A percentile compares a stretch with the other conserved stretches of the same genome.
phyloP scores from a whole-genome alignment of 2,329 filamentous ascomycete genomes.

The Ophiosphaerella herpotricha region DNA sequence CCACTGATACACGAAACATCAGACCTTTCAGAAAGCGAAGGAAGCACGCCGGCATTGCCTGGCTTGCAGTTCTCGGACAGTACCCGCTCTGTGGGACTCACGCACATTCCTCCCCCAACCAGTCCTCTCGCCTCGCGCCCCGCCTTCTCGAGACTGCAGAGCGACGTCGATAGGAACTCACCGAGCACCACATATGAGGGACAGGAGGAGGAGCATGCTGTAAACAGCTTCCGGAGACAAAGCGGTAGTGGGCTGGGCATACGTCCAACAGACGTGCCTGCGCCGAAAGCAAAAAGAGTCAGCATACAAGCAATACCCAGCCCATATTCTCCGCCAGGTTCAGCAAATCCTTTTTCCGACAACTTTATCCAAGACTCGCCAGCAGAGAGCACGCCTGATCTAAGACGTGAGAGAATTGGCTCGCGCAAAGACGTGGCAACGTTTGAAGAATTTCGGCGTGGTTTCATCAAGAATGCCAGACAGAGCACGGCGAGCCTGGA shows the following conservation, averaged over 20 bases:
- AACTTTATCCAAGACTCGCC: conserved; percentile 31
- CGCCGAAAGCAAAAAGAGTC: conserved; percentile 6
- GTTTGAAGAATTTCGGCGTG: conserved; percentile 36
- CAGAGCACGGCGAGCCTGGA: conserved; percentile 24
- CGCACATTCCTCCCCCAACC: conserved; percentile 22
- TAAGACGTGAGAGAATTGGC: conserved; percentile 38
- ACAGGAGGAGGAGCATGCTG: conserved; percentile 39
- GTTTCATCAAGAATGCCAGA: conserved; percentile 24
- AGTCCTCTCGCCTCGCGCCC: conserved; percentile 38
- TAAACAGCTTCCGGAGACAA: conserved; percentile 23
- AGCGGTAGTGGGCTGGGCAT: conserved; percentile 44
- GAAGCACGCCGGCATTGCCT: conserved; percentile 33
- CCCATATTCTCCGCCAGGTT: conserved; percentile 30
- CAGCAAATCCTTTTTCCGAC: conserved; percentile 35
- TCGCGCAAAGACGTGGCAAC: conserved; percentile 27
- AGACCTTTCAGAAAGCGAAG: conserved; percentile 32
- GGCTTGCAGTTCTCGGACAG: conserved; percentile 31
- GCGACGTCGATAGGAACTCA: conserved; percentile 38
- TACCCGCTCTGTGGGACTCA: conserved; percentile 30
- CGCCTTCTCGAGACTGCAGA: conserved; percentile 43
- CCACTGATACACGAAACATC: conserved; percentile 35
- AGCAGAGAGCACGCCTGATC: conserved; percentile 36
- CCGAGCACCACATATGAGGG: conserved; percentile 34
- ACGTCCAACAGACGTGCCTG: conserved; percentile 21
- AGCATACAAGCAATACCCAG: conserved; percentile 27